Evolutionary conservation across 2,329 filamentous ascomycete species (phyloP).

Genomic region (Mycosphaerella sp.): DNA sequence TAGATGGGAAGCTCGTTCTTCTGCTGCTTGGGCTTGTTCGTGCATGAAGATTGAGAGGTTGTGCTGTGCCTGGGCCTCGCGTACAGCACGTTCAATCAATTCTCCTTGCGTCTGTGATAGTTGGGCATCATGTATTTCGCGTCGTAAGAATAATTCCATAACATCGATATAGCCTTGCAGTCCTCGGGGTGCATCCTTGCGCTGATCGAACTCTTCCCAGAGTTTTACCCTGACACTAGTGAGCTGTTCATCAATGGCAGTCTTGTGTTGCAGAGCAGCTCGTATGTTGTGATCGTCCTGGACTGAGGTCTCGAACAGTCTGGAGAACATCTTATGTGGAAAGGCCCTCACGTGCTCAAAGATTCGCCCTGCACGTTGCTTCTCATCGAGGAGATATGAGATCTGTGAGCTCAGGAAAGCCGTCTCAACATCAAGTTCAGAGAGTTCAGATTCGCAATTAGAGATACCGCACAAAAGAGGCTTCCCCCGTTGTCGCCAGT

Average conservation of each 20-base stretch:
- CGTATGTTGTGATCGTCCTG: background rate
- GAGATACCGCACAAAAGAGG: background rate
- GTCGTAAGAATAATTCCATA: background rate
- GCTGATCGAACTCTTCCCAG: background rate
- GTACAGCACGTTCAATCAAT: background rate
- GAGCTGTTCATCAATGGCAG: background rate
- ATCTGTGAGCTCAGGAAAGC: background rate
- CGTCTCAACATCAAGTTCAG: background rate
- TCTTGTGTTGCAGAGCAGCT: background rate
- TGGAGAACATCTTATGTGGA: background rate
- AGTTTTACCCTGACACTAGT: background rate
- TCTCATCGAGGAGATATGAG: background rate
- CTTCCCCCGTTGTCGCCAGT: background rate
- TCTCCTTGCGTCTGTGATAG: background rate
- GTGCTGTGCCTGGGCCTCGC: background rate
- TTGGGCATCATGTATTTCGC: background rate
- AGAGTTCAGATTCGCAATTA: background rate
- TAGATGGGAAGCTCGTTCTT: background rate
- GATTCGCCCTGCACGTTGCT: background rate
- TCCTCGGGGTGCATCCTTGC: background rate
- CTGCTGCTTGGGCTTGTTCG: background rate
- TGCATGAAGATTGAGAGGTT: background rate
- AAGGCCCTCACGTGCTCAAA: background rate
- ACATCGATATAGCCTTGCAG: background rate
- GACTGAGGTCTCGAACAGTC: background rate